Base-by-base conservation (phyloP, 1,139 yeast genomes). In the Lipomyces yarrowii region DNA sequence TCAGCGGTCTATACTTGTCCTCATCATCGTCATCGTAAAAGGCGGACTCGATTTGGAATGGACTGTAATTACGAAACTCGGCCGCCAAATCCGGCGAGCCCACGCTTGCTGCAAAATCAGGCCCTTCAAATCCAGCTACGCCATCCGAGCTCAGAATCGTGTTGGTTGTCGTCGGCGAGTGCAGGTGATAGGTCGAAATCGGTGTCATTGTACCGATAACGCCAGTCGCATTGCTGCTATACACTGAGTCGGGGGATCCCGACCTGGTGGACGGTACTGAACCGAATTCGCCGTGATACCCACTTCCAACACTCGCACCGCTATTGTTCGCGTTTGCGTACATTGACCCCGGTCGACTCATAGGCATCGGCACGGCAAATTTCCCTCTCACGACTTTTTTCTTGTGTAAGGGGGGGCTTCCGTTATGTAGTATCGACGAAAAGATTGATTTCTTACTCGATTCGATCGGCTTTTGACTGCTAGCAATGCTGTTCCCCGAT, bases 321-420 rank as follows among this genome's bases (percentile, higher is more conserved):
- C 37, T 48, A 39, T n/a, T 42, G 48, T 42, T 42, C 11, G 48
- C 5, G 48, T 42, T 42, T 42, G 48, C 23, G 33, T 52, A 30
- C 56, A 39, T 21, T n/a, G 35, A 35, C 57, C 30, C 30, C 30
- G 57, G 56, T 5, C 63, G 52, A 18, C 52, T 35, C n/a, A 35
- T 23, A 26, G 58, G 54, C 18, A 33, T n/a, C 23, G 46, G 63
- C 13, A 57, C n/a, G 4, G 58, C 51, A 39, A 60, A 60, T 42
- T 37, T 51, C 11, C 59, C 51, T 33, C 55, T 21, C 33, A 63
- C 59, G 18, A 60, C 64, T 39, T 63, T 63, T 61, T 67, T 23
- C 67, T 65, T 10, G 71, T 71, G 26, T 70, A 71, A 2, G 73
- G 70, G 5, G 67, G 70, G 2, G 74, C 68, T 1, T 74, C 69